phyloP scores from a whole-genome alignment of 2,329 filamentous ascomycete species.

The Colletotrichum tanaceti region DNA sequence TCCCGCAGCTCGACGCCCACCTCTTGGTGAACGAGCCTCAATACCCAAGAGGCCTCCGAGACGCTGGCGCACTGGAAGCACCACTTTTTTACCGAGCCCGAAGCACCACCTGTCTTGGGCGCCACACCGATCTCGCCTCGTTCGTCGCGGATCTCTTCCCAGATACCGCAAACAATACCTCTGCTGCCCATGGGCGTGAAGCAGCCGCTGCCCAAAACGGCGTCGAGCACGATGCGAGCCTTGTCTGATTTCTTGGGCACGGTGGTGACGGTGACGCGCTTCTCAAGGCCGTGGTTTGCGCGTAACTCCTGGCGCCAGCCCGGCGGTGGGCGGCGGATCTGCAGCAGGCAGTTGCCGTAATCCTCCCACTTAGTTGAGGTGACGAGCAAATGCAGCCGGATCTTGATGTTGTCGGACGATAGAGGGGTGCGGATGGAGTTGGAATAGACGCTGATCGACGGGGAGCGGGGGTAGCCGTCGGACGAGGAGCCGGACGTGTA shows the following conservation, averaged over 20 bases:
- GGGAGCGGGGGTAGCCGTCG: slow-evolving; percentile 63
- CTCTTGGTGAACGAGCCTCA: slow-evolving; percentile 67
- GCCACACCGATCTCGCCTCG: slow-evolving; percentile 66
- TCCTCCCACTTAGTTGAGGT: slow-evolving; percentile 87
- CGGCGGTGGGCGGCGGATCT: slow-evolving; percentile 80
- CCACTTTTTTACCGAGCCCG: slow-evolving; percentile 71
- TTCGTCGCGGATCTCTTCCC: slow-evolving; percentile 78
- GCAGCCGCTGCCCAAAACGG: slow-evolving; percentile 84
- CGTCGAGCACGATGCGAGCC: slow-evolving; percentile 79
- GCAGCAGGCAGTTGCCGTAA: slow-evolving; percentile 84
- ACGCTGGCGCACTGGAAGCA: slow-evolving; percentile 70
- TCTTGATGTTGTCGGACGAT: slow-evolving; percentile 83
- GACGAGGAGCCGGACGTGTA: slow-evolving; percentile 70
- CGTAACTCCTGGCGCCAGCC: slow-evolving; percentile 69
- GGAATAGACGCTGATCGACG: slow-evolving; percentile 66
- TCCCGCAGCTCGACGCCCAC: slow-evolving; percentile 63
- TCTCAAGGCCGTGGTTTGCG: slow-evolving; percentile 77
- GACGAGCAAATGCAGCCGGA: slow-evolving; percentile 86
- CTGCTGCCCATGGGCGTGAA: slow-evolving; percentile 86
- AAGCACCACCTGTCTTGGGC: slow-evolving; percentile 62
- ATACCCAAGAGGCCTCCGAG: slow-evolving; percentile 66
- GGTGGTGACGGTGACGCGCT: slow-evolving; percentile 83
- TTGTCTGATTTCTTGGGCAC: slow-evolving; percentile 71
- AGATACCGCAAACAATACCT: slow-evolving; percentile 89
- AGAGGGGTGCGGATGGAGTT: slow-evolving; percentile 64